A percentile compares a stretch with the other conserved stretches of the same genome.
Evolutionary conservation across 2,329 filamentous ascomycete species (phyloP).

Genomic region (Botrytis fragariae): DNA sequence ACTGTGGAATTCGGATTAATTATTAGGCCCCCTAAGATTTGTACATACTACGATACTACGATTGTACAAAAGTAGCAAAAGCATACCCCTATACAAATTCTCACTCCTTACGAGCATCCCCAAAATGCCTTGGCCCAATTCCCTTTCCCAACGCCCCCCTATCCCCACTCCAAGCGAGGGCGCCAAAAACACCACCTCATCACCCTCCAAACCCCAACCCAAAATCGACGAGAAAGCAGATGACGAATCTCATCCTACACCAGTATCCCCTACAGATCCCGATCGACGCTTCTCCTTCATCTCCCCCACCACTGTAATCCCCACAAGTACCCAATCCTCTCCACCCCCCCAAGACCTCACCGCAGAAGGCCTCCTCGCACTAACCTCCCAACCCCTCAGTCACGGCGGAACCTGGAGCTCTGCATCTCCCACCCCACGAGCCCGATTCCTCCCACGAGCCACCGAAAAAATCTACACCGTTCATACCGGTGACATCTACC

Average conservation of each 20-base stretch:
- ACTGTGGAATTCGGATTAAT: background rate
- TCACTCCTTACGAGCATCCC: background rate
- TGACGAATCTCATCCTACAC: background rate
- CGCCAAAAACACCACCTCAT: background rate
- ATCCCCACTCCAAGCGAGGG: background rate
- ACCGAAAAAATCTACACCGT: background rate
- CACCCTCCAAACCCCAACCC: background rate
- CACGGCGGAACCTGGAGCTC: slow-evolving; percentile 7
- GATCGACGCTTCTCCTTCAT: background rate
- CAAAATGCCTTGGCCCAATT: background rate
- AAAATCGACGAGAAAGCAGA: background rate
- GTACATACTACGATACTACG: background rate
- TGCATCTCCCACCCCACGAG: background rate
- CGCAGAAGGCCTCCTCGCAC: background rate
- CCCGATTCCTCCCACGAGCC: background rate
- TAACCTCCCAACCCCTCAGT: background rate
- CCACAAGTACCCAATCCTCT: background rate
- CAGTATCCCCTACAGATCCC: background rate
- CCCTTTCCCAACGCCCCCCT: background rate
- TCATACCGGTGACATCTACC: background rate
- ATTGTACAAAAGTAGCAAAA: background rate
- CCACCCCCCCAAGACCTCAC: background rate
- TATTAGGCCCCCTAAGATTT: background rate
- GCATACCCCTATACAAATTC: background rate
- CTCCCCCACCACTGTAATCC: background rate